Base-by-base conservation (phyloP, 306 rosid species). In the Lupinus albus region DNA sequence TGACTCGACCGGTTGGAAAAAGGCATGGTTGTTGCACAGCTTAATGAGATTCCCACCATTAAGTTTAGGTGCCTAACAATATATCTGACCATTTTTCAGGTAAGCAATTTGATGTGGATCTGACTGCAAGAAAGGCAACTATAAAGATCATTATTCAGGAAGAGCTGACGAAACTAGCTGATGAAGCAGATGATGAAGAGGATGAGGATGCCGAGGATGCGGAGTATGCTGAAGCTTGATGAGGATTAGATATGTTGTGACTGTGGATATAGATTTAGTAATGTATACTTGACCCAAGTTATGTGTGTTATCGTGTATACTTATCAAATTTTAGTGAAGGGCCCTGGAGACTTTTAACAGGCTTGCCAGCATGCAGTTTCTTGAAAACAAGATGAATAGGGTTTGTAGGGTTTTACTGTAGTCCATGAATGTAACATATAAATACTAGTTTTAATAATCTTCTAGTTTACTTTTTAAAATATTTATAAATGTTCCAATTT, bases 81-180 rank as follows among this genome's bases (percentile, higher is more conserved):
- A 47, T 13, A n/a, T 2, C 16, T 39, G 50, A 18, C 46, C 61
- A 42, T 39, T 51, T 83, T 78, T 47, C 86, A 87, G 92, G 84
- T n/a, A 16, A 49, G 70, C 71, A 67, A 39, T 87, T 82, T 2
- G 62, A 67, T 7, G 60, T 70, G 6, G 89, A 87, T 80, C 87
- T 87, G 11, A 78, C 84, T 14, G 72, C 83, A 38, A 85, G 84
- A 55, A 87, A 87, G 80, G 79, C 85, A 7, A 76, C 85, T 1
- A 84, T 87, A 69, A 87, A 84, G 80, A 56, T 84, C 9, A 70
- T 84, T 79, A 87, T 87, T 80, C 89, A 87, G 76, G 83, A 82
- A 59, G 89, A 87, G 79, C 89, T 84, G 38, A 87, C 92, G 0
- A 84, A 87, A 64, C 80, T 87, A 56, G 92, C 92, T 0, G 87